Evolutionary conservation across 2,329 filamentous ascomycete genomes (phyloP).

Genomic region (Exophiala spinifera): DNA sequence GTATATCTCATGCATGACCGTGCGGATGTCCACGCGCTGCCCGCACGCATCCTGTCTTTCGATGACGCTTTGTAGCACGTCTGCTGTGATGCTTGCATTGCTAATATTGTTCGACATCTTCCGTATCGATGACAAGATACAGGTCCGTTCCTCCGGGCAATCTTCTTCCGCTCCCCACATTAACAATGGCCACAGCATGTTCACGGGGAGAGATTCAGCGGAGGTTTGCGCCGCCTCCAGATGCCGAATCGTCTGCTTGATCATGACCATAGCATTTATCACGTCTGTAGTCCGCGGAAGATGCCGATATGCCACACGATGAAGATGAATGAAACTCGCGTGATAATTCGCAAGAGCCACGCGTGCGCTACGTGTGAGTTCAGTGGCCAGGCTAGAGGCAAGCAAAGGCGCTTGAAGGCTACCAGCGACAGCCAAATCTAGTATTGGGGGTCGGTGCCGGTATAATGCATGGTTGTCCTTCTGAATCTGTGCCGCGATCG

Average conservation of each 20-base stretch:
- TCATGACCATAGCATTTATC: slow-evolving; percentile 49
- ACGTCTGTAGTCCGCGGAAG: slow-evolving; percentile 52
- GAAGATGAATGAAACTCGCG: slow-evolving; percentile 55
- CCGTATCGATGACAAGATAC: slow-evolving; percentile 52
- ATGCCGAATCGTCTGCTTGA: slow-evolving; percentile 44
- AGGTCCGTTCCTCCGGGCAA: slow-evolving; percentile 46
- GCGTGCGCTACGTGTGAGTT: slow-evolving; percentile 53
- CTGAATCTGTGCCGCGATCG: slow-evolving; percentile 50
- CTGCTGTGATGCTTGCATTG: slow-evolving; percentile 40
- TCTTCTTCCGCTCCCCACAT: slow-evolving; percentile 57
- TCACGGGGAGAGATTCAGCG: slow-evolving; percentile 45
- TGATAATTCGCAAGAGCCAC: slow-evolving; percentile 58
- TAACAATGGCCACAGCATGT: slow-evolving; percentile 57
- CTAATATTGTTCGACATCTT: slow-evolving; percentile 39
- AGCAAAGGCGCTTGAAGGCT: slow-evolving; percentile 50
- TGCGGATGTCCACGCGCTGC: slow-evolving; percentile 39
- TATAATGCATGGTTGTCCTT: slow-evolving; percentile 52
- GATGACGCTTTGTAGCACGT: slow-evolving; percentile 41
- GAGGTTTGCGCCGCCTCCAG: slow-evolving; percentile 47
- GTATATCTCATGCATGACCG: slow-evolving; percentile 45
- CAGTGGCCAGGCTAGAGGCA: slow-evolving; percentile 48
- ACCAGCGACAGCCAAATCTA: slow-evolving; percentile 56
- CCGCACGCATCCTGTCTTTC: slow-evolving; percentile 37
- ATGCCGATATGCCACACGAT: slow-evolving; percentile 56
- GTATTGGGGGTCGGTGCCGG: slow-evolving; percentile 47